A percentile compares a stretch with the other conserved stretches of the same genome.
phyloP scores from a whole-genome alignment of 129 eudicot species.

The Flaveria robusta region DNA sequence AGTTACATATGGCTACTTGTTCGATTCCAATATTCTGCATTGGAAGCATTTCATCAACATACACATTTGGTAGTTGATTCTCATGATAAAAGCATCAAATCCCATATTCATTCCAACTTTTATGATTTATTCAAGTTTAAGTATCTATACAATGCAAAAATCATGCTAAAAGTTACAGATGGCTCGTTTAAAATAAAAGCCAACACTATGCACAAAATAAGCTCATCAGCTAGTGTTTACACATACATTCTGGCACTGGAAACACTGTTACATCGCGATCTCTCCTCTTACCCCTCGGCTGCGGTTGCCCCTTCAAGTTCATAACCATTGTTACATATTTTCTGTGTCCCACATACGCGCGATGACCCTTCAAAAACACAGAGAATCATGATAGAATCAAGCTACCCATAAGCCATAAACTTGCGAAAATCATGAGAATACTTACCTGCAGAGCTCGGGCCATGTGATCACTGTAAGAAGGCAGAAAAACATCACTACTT shows the following conservation, averaged over 20 bases:
- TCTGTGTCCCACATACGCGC: conserved; percentile 75
- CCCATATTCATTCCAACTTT: neutral
- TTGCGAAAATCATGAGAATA: neutral
- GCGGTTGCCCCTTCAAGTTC: conserved; percentile 57
- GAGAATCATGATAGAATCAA: neutral
- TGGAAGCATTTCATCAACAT: neutral
- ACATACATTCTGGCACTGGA: conserved; percentile 84
- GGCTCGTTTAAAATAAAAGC: neutral
- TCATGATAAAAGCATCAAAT: neutral
- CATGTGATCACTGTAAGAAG: conserved; percentile 67
- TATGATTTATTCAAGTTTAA: neutral
- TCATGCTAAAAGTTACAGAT: conserved; percentile 6
- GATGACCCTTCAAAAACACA: conserved; percentile 54
- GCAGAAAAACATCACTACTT: conserved; percentile 67
- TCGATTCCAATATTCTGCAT: too few relatives aligned
- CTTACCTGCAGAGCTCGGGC: conserved; percentile 64
- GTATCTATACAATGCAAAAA: conserved; percentile 11
- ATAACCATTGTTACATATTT: conserved; percentile 50
- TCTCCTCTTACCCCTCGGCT: conserved; percentile 50
- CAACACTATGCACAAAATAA: conserved; percentile 6
- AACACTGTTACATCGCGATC: conserved; percentile 62
- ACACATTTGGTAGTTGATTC: neutral
- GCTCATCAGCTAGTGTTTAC: conserved; percentile 40
- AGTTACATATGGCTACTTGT: too few relatives aligned
- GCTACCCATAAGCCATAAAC: conserved; percentile 20